Evolutionary conservation across 2,329 filamentous ascomycete genomes (phyloP), one percentile per base, ranked within the genome.

Genomic region (Diplodia corticola): DNA sequence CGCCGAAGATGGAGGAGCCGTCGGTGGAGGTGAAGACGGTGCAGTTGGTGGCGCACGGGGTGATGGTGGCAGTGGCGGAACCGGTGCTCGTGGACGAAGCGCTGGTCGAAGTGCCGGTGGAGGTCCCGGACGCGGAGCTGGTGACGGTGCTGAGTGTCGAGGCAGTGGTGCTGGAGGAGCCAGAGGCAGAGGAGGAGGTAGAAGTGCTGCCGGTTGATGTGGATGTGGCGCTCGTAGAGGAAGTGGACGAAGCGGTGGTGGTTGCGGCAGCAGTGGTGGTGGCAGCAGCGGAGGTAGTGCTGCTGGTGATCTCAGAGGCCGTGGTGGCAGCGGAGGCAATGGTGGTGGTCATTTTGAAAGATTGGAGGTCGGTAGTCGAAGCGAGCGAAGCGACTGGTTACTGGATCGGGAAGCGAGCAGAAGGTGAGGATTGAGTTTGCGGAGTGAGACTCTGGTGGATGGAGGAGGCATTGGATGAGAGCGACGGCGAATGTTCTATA

Each of bases 1-100:
- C 63, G 37, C 63, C 63, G 5, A 48, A 35, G 20, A 65, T 28
- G 10, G 63, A 65, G 20, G 63, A 46, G 13, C 26, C 50, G 7
- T 2, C 6, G 51, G 28, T 40, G 13, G 63, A 65, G 12, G 37
- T 65, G 51, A 55, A 65, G 50, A 65, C 33, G 37, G 50, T 57
- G 40, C 63, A 65, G 50, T 65, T 35, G 33, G 63, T 30, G 17
- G 57, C 17, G 51, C 63, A 65, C n/a, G 50, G 50, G 20, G 63
- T 65, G 37, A 65, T 12, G 37, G 63, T 37, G 13, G 24, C 44
- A 10, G 63, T 30, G 24, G 26, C 10, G 20, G 49, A 26, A 9
- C 37, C 26, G 15, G 63, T 35, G 33, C 33, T 55, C 17, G 60
- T 7, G 33, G 60, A 53, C 5, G 35, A 22, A 22, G 63, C 57